A percentile compares a stretch with the other conserved stretches of the same genome.
Evolutionary conservation across 176 grass and related monocot genomes (phyloP).

Genomic region (Puccinellia tenuiflora): DNA sequence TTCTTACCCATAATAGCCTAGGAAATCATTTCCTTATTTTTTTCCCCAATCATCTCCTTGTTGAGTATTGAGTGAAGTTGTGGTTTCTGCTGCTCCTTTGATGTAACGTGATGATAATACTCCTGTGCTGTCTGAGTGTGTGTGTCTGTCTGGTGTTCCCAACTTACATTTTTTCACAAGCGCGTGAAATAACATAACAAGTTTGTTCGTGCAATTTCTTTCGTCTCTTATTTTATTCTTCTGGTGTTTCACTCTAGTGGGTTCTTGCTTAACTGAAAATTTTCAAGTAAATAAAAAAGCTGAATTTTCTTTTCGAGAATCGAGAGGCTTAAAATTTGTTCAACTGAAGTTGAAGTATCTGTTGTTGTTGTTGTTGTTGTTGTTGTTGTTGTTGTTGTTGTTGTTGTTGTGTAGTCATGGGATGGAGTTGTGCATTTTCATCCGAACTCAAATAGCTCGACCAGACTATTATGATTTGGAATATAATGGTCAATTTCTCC

Average conservation of each 20-base stretch:
- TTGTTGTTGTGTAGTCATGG: neutral
- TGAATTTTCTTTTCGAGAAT: no score
- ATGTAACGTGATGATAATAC: conserved; percentile 30
- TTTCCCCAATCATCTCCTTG: neutral
- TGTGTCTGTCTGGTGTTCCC: conserved; percentile 19
- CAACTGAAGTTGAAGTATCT: no score
- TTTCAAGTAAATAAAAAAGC: no score
- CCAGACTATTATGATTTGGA: neutral
- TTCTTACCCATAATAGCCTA: conserved; percentile 13
- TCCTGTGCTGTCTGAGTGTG: neutral
- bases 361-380: no score
- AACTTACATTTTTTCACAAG: conserved; percentile 29
- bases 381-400: no score
- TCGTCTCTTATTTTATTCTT: neutral
- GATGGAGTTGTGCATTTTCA: neutral
- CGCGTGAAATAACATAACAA: conserved; percentile 34
- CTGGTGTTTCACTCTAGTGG: no score
- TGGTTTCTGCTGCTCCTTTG: conserved; percentile 22
- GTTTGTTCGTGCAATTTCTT: neutral
- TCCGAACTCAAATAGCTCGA: neutral
- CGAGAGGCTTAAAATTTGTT: no score
- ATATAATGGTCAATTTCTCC: neutral
- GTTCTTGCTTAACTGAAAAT: no score
- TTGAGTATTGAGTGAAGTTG: conserved; percentile 22
- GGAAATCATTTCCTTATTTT: conserved; percentile 8